A percentile compares a stretch with the other conserved stretches of the same genome.
Conservation (phyloP, 2,329 filamentous ascomycete species). For the Stylonectria norvegica region DNA sequence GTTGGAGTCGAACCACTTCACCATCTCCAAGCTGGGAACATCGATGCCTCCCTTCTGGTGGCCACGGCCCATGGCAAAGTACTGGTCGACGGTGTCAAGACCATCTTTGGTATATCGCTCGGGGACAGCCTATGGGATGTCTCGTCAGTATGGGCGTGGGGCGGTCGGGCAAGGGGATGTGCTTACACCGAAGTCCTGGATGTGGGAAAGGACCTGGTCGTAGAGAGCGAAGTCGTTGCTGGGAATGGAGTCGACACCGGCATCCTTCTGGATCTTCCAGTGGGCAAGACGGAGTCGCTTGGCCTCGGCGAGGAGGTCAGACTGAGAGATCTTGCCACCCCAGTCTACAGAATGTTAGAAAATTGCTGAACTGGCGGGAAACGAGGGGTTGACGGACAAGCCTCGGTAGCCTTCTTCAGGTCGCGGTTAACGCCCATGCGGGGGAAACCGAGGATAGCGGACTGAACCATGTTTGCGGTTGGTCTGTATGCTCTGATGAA, state of each 20-base stretch:
- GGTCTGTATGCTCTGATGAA: conserved; percentile 22
- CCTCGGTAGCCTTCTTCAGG: conserved; percentile 99
- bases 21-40: conserved; percentile 95
- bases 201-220: conserved; percentile 96
- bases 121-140: conserved; percentile 66
- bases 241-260: conserved; percentile 94
- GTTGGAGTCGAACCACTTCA: conserved; percentile 99
- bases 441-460: conserved; percentile 92
- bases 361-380: conserved; percentile 31
- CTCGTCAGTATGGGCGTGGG: conserved; percentile 12
- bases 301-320: conserved; percentile 87
- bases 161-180: neutral
- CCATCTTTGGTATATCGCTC: conserved; percentile 90
- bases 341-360: conserved; percentile 52
- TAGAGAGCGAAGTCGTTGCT: conserved; percentile 99
- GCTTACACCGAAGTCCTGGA: conserved; percentile 92
- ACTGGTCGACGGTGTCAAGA: conserved; percentile 87
- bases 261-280: conserved; percentile 99
- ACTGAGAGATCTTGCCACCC: conserved; percentile 89
- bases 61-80: conserved; percentile 99
- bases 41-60: conserved; percentile 94
- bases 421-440: conserved; percentile 98
- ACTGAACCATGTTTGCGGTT: conserved; percentile 58
- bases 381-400: conserved; percentile 56
- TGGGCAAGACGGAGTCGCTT: conserved; percentile 95